Conservation (phyloP, 2,329 filamentous ascomycete species). For the Aureobasidium sp. region DNA sequence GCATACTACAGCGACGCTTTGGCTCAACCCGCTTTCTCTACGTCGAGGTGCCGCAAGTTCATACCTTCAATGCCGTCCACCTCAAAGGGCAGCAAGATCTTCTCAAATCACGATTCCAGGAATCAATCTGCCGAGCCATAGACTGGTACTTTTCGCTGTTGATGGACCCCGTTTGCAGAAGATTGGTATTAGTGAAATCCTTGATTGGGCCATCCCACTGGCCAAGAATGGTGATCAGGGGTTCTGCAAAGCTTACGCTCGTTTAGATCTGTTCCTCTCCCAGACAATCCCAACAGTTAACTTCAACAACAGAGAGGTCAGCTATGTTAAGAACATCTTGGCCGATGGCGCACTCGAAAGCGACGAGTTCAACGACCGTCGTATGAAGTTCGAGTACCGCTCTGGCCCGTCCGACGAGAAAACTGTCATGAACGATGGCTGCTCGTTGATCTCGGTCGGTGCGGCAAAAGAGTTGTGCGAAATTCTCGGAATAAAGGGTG, state of each 20-base stretch:
- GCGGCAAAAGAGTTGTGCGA: conserved; percentile 48
- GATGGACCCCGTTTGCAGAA: conserved; percentile 17
- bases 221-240: conserved; percentile 27
- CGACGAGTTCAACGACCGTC: conserved; percentile 28
- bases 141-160: conserved; percentile 22
- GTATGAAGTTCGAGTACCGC: conserved; percentile 20
- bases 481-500: conserved; percentile 39
- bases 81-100: conserved; percentile 19
- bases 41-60: conserved; percentile 28
- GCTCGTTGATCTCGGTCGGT: conserved; percentile 54
- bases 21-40: conserved; percentile 36
- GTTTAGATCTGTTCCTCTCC: conserved; percentile 36
- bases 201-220: conserved; percentile 35
- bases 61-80: conserved; percentile 12
- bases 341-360: conserved; percentile 30
- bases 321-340: conserved; percentile 22
- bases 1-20: conserved; percentile 22
- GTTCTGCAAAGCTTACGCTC: conserved; percentile 35
- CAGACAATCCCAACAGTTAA: conserved; percentile 29
- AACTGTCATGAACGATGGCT: conserved; percentile 45
- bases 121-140: conserved; percentile 20
- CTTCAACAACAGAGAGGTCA: conserved; percentile 33
- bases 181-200: conserved; percentile 23
- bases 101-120: conserved; percentile 22
- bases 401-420: neutral